A percentile compares a stretch with the other conserved stretches of the same genome.
Evolutionary conservation across 2,329 filamentous ascomycete species (phyloP).

Genomic region (Penicillium capsulatum): DNA sequence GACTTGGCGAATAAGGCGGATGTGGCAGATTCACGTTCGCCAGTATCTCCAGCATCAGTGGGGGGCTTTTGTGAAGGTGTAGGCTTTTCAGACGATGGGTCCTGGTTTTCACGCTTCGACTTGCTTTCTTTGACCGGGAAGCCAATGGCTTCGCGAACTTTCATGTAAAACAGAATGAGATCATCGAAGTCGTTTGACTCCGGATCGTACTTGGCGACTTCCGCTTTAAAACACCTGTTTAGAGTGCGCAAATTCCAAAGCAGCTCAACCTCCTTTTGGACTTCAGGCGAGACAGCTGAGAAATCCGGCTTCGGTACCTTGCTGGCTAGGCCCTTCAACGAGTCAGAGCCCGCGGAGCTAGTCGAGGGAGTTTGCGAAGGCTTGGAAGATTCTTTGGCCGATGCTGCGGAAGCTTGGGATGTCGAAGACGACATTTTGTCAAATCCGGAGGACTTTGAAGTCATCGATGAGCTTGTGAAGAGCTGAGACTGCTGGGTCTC

Average conservation of each 20-base stretch:
- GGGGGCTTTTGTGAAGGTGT: not conserved
- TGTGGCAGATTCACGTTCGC: constrained; percentile 13
- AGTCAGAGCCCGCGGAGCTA: not conserved
- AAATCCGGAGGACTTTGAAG: not conserved
- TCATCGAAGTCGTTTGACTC: constrained; percentile 33
- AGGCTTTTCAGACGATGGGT: not conserved
- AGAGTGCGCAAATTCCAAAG: constrained; percentile 32
- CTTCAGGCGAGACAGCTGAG: constrained; percentile 16
- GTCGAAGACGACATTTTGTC: not conserved
- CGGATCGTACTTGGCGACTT: constrained; percentile 31
- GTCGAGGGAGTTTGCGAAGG: not conserved
- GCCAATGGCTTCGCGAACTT: constrained; percentile 37
- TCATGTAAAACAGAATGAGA: constrained; percentile 37
- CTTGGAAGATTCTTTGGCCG: not conserved
- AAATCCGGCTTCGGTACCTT: constrained; percentile 18
- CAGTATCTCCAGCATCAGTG: not conserved
- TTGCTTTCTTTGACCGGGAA: constrained; percentile 21
- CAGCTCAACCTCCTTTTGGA: constrained; percentile 19
- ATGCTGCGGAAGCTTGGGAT: too few relatives aligned
- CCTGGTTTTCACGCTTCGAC: not conserved
- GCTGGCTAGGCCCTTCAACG: not conserved
- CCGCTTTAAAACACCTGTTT: constrained; percentile 34
- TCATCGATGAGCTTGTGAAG: not conserved
- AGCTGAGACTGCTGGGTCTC: not conserved
- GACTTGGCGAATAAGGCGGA: constrained; percentile 20